Percentiles rank a stretch among this genome's conserved stretches.
phyloP scores from a whole-genome alignment of 352 stramenopile species.

The Globisporangium cederbergense region DNA sequence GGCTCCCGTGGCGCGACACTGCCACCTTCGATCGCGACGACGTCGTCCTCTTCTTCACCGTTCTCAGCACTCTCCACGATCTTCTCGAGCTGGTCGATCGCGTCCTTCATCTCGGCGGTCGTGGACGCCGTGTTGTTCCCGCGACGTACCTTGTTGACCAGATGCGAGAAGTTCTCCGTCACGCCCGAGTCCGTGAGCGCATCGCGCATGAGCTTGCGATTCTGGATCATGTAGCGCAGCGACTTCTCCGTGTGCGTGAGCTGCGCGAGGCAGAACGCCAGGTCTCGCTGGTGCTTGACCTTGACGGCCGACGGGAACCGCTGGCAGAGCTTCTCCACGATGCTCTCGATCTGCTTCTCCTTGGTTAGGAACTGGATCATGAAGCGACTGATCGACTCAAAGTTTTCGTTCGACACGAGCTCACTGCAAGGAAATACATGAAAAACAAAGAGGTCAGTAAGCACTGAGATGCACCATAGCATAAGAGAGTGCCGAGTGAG shows the following conservation, averaged over 20 bases:
- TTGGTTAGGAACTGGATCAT: conserved; percentile 98
- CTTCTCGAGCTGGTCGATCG: conserved; percentile 66
- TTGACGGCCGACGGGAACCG: conserved; percentile 88
- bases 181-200: conserved; percentile 91
- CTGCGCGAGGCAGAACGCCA: conserved; percentile 94
- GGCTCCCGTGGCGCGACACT: conserved; percentile 14
- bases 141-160: conserved; percentile 66
- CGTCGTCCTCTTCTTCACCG: conserved; percentile 45
- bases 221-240: conserved; percentile 90
- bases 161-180: conserved; percentile 86
- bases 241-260: conserved; percentile 94
- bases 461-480: not conserved
- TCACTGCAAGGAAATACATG: conserved; percentile 27
- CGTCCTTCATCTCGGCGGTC: conserved; percentile 70
- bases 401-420: conserved; percentile 85
- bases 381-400: conserved; percentile 94
- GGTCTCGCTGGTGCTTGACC: conserved; percentile 69
- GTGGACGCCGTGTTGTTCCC: conserved; percentile 31
- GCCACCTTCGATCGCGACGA: conserved; percentile 1
- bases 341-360: conserved; percentile 88
- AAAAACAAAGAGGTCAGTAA: conserved; percentile 1
- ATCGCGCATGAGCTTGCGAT: conserved; percentile 86
- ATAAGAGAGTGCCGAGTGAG: not conserved
- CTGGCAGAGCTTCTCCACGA: conserved; percentile 92
- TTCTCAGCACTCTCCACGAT: conserved; percentile 50